These are phyloP conservation scores for Manihot esculenta DNA, from an alignment of 441 rosid species.

Conservation along the genomic window DNA sequence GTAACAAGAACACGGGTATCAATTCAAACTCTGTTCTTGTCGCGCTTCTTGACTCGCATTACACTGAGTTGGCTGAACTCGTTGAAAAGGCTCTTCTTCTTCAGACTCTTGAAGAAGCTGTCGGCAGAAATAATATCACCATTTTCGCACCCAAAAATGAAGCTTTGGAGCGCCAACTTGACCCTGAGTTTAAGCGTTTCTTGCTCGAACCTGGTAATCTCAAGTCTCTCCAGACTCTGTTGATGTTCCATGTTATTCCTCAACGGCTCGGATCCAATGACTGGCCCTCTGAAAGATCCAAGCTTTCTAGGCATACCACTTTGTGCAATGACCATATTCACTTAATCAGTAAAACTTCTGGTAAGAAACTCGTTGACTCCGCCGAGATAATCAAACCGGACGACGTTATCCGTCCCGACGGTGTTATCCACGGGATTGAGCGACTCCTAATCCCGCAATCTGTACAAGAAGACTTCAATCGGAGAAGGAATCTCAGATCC, in stretches of 20 bases:
- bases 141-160: slow-evolving; percentile 83
- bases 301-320: slow-evolving; percentile 37
- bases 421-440: slow-evolving; percentile 78
- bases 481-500: slow-evolving; percentile 61
- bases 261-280: slow-evolving; percentile 44
- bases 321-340: slow-evolving; percentile 45
- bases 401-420: slow-evolving; percentile 73
- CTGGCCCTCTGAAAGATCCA: slow-evolving; percentile 37
- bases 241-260: slow-evolving; percentile 71
- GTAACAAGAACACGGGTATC: slow-evolving; percentile 30
- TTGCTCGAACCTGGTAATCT: slow-evolving; percentile 79
- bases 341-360: slow-evolving; percentile 27
- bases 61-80: slow-evolving; percentile 77
- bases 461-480: slow-evolving; percentile 77
- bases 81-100: slow-evolving; percentile 85
- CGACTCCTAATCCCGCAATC: slow-evolving; percentile 68
- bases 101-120: slow-evolving; percentile 71
- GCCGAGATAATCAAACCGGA: slow-evolving; percentile 50
- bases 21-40: slow-evolving; percentile 85
- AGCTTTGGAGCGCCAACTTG: slow-evolving; percentile 72
- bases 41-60: slow-evolving; percentile 88
- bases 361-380: slow-evolving; percentile 34
- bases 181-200: slow-evolving; percentile 81
- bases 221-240: slow-evolving; percentile 63
- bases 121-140: slow-evolving; percentile 68